Conservation (phyloP, 495 filamentous ascomycete genomes). For the Lepraria neglecta region DNA sequence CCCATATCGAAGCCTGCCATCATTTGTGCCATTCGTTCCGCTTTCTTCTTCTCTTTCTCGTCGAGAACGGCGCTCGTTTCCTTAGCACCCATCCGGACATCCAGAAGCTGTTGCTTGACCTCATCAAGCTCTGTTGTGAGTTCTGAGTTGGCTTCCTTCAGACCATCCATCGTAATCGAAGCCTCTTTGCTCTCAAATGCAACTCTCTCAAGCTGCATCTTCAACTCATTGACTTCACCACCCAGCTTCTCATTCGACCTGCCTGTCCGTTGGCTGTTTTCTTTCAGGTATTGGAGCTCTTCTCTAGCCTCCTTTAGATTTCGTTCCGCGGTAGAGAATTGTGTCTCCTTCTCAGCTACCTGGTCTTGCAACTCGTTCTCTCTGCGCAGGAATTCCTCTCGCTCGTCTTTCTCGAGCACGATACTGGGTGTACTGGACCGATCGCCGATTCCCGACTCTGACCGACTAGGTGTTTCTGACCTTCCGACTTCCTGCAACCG, state of each 20-base stretch:
- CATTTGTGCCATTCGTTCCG: slow-evolving; percentile 99
- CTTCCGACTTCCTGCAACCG: slow-evolving; percentile 53
- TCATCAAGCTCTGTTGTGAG: slow-evolving; percentile 88
- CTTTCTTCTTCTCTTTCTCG: slow-evolving; percentile 97
- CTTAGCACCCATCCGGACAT: slow-evolving; percentile 91
- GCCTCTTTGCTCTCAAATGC: slow-evolving; percentile 95
- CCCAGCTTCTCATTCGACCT: slow-evolving; percentile 82
- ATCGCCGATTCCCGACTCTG: slow-evolving; percentile 80
- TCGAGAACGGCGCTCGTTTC: slow-evolving; percentile 81
- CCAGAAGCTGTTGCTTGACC: slow-evolving; percentile 91
- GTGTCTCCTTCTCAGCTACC: slow-evolving; percentile 83
- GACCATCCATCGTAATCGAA: slow-evolving; percentile 91
- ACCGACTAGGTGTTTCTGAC: slow-evolving; percentile 57
- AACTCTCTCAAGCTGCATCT: slow-evolving; percentile 92
- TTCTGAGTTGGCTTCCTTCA: slow-evolving; percentile 93
- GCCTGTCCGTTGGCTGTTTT: slow-evolving; percentile 69
- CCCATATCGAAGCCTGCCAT: slow-evolving; percentile 97
- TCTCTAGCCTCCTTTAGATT: slow-evolving; percentile 72
- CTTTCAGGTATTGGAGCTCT: slow-evolving; percentile 73
- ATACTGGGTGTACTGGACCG: slow-evolving; percentile 82
- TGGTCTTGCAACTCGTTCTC: slow-evolving; percentile 98
- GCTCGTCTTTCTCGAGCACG: slow-evolving; percentile 88
- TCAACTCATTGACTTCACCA: slow-evolving; percentile 79
- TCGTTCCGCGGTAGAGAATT: slow-evolving; percentile 69
- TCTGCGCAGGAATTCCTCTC: slow-evolving; percentile 88